A percentile compares a stretch with the other conserved stretches of the same genome.
phyloP scores from a whole-genome alignment of 441 rosid genomes.

The Croton setiger region DNA sequence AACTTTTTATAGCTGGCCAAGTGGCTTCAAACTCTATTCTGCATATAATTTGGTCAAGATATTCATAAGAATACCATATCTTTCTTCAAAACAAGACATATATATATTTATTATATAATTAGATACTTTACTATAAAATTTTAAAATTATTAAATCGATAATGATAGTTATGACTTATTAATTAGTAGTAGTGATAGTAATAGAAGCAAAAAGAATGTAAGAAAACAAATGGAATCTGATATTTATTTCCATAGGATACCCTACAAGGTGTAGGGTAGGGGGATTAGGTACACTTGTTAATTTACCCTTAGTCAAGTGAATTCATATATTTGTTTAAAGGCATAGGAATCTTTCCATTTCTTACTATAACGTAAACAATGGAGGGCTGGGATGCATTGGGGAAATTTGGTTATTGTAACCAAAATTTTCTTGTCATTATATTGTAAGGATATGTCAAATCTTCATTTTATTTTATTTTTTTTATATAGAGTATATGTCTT shows the following conservation, averaged over 20 bases:
- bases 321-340: not conserved
- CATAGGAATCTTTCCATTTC: constrained; percentile 19
- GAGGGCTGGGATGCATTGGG: not conserved
- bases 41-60: constrained; percentile 10
- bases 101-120: not conserved
- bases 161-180: too few species aligned
- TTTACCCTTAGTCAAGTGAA: constrained; percentile 1
- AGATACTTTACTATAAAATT: too few species aligned
- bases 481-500: too few species aligned
- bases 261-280: not conserved
- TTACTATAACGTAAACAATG: not conserved
- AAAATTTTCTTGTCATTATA: constrained; percentile 4
- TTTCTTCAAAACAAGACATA: not conserved
- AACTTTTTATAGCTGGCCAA: not conserved
- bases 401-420: not conserved
- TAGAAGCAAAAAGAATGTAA: constrained; percentile 9
- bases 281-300: not conserved
- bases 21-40: not conserved
- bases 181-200: too few species aligned
- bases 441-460: constrained; percentile 4
- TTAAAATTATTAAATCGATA: too few species aligned
- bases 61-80: not conserved
- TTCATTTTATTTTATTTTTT: too few species aligned
- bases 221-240: constrained; percentile 15
- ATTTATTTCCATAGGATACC: constrained; percentile 34